Percentiles rank a stretch among this genome's conserved stretches.
phyloP scores from a whole-genome alignment of 495 filamentous ascomycete genomes.

The Penicillium cinerascens region DNA sequence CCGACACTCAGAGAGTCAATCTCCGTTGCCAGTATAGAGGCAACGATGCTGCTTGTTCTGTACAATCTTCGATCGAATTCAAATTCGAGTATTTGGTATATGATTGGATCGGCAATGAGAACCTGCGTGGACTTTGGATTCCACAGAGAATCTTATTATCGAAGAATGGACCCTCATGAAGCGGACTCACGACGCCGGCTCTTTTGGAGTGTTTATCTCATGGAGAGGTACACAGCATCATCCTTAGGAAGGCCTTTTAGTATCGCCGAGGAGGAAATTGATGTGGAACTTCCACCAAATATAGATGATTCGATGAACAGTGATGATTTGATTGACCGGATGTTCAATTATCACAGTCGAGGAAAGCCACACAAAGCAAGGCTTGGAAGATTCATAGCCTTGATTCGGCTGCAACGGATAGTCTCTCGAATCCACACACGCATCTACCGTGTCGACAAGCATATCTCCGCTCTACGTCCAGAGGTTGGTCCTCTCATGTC shows the following conservation, averaged over 20 bases:
- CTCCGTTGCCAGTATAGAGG: constrained; percentile 36
- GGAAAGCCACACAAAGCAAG: not conserved
- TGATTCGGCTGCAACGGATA: constrained; percentile 27
- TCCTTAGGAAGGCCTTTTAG: constrained; percentile 39
- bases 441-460: constrained; percentile 39
- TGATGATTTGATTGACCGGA: constrained; percentile 1
- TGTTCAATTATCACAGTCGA: not conserved
- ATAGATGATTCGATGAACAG: constrained; percentile 26
- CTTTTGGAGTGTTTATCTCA: constrained; percentile 44
- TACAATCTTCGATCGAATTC: constrained; percentile 36
- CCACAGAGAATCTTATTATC: constrained; percentile 27
- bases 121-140: constrained; percentile 42
- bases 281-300: constrained; percentile 31
- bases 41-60: constrained; percentile 38
- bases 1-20: constrained; percentile 29
- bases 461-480: constrained; percentile 17
- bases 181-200: constrained; percentile 31
- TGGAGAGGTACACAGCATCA: constrained; percentile 36
- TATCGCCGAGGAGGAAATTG: constrained; percentile 41
- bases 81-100: constrained; percentile 42
- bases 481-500: constrained; percentile 31
- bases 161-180: constrained; percentile 23
- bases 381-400: no score
- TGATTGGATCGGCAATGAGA: constrained; percentile 42
- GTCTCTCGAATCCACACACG: constrained; percentile 37